Percentiles rank a stretch among this genome's conserved stretches.
phyloP scores from a whole-genome alignment of 768 basidiomycete species.

The Rhodotorula kratochvilovae region DNA sequence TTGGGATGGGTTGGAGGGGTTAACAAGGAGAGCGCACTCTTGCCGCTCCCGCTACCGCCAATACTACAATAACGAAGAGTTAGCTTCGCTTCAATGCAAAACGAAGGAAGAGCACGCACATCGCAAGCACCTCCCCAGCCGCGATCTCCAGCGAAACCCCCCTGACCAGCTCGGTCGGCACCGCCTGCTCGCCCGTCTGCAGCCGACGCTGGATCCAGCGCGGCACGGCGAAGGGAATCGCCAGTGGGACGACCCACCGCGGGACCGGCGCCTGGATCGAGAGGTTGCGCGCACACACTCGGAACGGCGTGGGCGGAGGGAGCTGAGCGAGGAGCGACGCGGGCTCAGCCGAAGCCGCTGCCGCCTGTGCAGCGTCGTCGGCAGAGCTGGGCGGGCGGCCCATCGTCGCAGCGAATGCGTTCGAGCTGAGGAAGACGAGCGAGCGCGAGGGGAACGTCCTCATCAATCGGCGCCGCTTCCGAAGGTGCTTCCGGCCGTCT shows the following conservation, averaged over 20 bases:
- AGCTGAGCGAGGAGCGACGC: slow-evolving; percentile 4
- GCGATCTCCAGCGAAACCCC: slow-evolving; percentile 45
- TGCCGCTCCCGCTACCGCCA: slow-evolving; percentile 42
- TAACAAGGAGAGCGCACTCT: slow-evolving; percentile 33
- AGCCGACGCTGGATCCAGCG: not conserved
- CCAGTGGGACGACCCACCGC: slow-evolving; percentile 24
- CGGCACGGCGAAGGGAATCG: slow-evolving; percentile 35
- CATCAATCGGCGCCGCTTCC: not conserved
- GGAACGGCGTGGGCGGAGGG: slow-evolving; percentile 39
- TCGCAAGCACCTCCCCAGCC: slow-evolving; percentile 50
- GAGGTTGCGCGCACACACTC: slow-evolving; percentile 37
- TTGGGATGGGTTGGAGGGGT: not conserved
- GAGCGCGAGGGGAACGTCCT: not conserved
- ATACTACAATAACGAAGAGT: slow-evolving; percentile 7
- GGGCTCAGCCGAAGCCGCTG: not conserved
- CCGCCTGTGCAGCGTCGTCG: not conserved
- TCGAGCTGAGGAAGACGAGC: not conserved
- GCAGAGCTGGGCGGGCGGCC: too few species aligned
- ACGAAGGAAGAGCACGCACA: slow-evolving; percentile 43
- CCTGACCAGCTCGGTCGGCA: slow-evolving; percentile 41
- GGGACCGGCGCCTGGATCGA: slow-evolving; percentile 42
- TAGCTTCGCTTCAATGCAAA: not conserved
- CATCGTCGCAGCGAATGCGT: not conserved
- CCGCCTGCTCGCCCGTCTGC: not conserved
- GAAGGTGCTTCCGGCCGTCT: not conserved